Evolutionary conservation across 1,139 yeast genomes (phyloP).

Genomic region (Lizanozyma gosingica): DNA sequence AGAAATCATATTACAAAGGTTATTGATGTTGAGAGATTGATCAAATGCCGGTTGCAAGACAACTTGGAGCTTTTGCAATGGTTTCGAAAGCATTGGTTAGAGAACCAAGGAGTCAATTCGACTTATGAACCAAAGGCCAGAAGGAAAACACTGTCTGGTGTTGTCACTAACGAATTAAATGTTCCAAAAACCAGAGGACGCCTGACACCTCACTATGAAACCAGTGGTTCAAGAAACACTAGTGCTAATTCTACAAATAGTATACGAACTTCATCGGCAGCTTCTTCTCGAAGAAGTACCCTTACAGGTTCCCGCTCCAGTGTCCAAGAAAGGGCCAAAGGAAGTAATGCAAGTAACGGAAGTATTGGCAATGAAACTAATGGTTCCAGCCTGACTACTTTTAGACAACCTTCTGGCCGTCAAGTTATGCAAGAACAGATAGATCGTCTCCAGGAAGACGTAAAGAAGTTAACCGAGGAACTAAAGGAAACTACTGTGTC

Average conservation of each 20-base stretch:
- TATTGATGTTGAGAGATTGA: slow-evolving; percentile 72
- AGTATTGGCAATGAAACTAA: background rate
- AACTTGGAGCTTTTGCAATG: slow-evolving; percentile 91
- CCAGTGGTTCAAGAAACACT: background rate
- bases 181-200: background rate
- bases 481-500: slow-evolving; percentile 43
- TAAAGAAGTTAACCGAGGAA: slow-evolving; percentile 39
- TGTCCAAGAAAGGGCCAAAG: too few species aligned
- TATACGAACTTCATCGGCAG: slow-evolving; percentile 5
- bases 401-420: background rate
- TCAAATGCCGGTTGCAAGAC: slow-evolving; percentile 88
- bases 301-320: background rate
- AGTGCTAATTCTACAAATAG: slow-evolving; percentile 3
- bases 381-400: background rate
- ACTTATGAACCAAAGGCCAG: slow-evolving; percentile 54
- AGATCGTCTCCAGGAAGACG: slow-evolving; percentile 11
- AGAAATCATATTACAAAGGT: slow-evolving; percentile 64
- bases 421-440: background rate
- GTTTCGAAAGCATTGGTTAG: slow-evolving; percentile 79
- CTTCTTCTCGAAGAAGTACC: slow-evolving; percentile 2
- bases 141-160: slow-evolving; percentile 10
- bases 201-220: background rate
- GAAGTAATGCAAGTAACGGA: background rate
- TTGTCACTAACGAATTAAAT: slow-evolving; percentile 1
- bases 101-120: slow-evolving; percentile 47